These are phyloP conservation scores for Puccinia horiana DNA, from an alignment of 1,284 basidiomycete species.

Conservation along the genomic window DNA sequence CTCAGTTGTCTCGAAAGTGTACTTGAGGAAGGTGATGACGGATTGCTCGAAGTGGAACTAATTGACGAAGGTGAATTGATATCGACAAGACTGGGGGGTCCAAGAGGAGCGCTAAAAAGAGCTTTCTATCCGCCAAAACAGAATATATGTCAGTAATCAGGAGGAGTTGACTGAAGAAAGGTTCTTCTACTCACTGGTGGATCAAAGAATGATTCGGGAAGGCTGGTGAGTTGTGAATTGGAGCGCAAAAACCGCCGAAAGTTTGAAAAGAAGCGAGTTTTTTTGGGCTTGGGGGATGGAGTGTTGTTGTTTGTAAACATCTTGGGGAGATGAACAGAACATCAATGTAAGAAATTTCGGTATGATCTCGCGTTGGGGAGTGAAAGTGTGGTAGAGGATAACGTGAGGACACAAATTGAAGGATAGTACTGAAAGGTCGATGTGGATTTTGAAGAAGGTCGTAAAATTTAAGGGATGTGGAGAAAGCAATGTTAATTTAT, in stretches of 20 bases:
- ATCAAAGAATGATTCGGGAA: conserved; percentile 20
- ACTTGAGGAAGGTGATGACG: conserved; percentile 14
- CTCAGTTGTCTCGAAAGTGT: not conserved
- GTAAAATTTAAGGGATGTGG: not conserved
- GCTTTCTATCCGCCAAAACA: not conserved
- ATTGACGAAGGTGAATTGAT: not conserved
- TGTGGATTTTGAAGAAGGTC: not conserved
- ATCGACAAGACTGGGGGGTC: not conserved
- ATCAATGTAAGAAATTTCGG: not conserved
- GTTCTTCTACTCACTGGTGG: not conserved
- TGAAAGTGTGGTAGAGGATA: not conserved
- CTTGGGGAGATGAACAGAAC: no score
- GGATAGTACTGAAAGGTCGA: not conserved
- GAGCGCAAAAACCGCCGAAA: not conserved
- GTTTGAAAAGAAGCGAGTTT: not conserved
- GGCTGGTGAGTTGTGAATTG: conserved; percentile 8
- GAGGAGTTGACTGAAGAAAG: no score
- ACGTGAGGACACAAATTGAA: not conserved
- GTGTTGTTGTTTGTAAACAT: not conserved
- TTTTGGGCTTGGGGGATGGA: not conserved
- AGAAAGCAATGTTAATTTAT: not conserved
- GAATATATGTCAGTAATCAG: not conserved
- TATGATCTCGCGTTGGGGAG: not conserved
- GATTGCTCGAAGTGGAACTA: conserved; percentile 14
- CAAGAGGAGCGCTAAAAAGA: not conserved